phyloP scores from a whole-genome alignment of 2,329 filamentous ascomycete species.

The Mycosphaerella arachidis region DNA sequence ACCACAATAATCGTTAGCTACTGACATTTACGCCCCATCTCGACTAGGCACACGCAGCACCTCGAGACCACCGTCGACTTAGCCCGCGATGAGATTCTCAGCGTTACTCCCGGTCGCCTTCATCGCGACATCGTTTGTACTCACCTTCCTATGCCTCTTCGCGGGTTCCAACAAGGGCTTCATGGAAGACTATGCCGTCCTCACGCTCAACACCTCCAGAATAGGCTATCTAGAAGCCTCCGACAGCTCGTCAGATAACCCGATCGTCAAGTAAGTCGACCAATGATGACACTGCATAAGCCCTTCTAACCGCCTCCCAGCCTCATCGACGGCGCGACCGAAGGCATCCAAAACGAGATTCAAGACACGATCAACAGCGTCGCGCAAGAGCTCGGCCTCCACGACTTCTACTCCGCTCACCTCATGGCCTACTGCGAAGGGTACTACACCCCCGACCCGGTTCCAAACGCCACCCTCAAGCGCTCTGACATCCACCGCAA shows the following conservation, averaged over 20 bases:
- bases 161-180: constrained; percentile 53
- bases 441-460: constrained; percentile 41
- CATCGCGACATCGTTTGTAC: constrained; percentile 51
- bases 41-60: not conserved
- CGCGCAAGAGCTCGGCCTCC: constrained; percentile 48
- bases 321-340: constrained; percentile 30
- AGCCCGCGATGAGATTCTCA: constrained; percentile 21
- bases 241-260: constrained; percentile 18
- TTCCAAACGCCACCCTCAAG: constrained; percentile 40
- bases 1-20: not conserved
- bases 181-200: constrained; percentile 53
- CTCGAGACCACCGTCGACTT: not conserved
- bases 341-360: constrained; percentile 38
- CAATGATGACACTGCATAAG: constrained; percentile 13
- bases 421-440: constrained; percentile 57
- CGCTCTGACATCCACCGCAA: constrained; percentile 44
- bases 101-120: constrained; percentile 31
- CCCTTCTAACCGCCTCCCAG: not conserved
- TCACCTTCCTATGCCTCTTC: constrained; percentile 57
- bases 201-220: constrained; percentile 56
- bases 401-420: constrained; percentile 60
- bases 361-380: constrained; percentile 38
- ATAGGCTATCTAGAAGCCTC: constrained; percentile 40
- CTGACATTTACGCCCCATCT: not conserved
- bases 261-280: not conserved